Evolutionary conservation across 2,329 filamentous ascomycete species (phyloP).

Genomic region (Acarospora socialis): DNA sequence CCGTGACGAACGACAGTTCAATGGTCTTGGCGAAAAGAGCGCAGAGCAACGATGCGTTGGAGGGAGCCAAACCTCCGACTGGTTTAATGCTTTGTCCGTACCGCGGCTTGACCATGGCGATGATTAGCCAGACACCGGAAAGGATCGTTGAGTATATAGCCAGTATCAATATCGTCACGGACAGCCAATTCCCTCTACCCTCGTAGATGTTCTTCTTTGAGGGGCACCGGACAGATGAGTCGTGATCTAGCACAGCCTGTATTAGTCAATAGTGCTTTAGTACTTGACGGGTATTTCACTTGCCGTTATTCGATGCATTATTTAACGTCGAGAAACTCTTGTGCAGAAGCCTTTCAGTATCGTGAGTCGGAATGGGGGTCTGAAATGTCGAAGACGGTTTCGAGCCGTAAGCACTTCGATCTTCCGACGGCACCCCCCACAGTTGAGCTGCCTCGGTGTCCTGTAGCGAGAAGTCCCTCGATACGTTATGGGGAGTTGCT

Average conservation of each 20-base stretch:
- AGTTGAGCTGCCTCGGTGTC: too few relatives aligned
- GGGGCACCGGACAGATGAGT: neutral
- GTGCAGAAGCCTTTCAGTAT: neutral
- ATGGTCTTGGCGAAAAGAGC: slow-evolving; percentile 61
- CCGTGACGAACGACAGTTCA: slow-evolving; percentile 63
- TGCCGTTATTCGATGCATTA: neutral
- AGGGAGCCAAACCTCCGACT: slow-evolving; percentile 37
- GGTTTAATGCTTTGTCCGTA: slow-evolving; percentile 46
- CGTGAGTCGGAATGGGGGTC: neutral
- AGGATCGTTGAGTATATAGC: slow-evolving; percentile 50
- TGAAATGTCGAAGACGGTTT: too few relatives aligned
- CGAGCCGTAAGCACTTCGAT: too few relatives aligned
- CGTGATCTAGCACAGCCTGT: too few relatives aligned
- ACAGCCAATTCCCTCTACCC: slow-evolving; percentile 31
- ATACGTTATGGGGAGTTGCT: too few relatives aligned
- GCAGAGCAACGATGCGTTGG: slow-evolving; percentile 53
- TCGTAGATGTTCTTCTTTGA: slow-evolving; percentile 15
- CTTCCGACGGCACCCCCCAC: too few relatives aligned
- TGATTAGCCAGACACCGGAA: slow-evolving; percentile 51
- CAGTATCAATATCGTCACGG: slow-evolving; percentile 31
- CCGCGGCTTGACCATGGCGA: slow-evolving; percentile 47
- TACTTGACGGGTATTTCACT: too few relatives aligned
- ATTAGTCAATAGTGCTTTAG: too few relatives aligned
- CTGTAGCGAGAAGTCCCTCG: too few relatives aligned
- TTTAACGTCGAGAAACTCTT: neutral